Conservation (phyloP, 805 yeast species). For the Nakazawaea holstii region DNA sequence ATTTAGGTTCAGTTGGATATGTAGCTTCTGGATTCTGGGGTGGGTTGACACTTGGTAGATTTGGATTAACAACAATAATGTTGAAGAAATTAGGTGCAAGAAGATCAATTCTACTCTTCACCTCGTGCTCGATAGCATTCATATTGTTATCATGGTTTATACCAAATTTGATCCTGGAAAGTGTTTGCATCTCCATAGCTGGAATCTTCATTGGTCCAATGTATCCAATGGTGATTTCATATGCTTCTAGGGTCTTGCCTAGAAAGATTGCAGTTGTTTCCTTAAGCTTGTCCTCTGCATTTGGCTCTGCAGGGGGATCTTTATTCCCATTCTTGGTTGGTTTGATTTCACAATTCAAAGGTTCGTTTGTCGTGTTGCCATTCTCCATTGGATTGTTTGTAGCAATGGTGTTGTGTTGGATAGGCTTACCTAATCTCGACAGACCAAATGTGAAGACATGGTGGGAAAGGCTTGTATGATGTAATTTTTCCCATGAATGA, state of each 20-base stretch:
- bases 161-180: slow-evolving; percentile 38
- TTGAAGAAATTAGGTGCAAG: slow-evolving; percentile 36
- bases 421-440: slow-evolving; percentile 38
- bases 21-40: slow-evolving; percentile 72
- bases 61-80: slow-evolving; percentile 37
- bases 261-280: slow-evolving; percentile 45
- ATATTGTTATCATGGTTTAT: slow-evolving; percentile 44
- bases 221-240: slow-evolving; percentile 44
- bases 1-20: slow-evolving; percentile 45
- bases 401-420: slow-evolving; percentile 34
- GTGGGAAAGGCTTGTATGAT: slow-evolving; percentile 18
- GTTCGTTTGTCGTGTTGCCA: slow-evolving; percentile 47
- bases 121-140: slow-evolving; percentile 29
- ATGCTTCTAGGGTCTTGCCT: slow-evolving; percentile 39
- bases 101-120: slow-evolving; percentile 33
- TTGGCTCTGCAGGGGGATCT: slow-evolving; percentile 55
- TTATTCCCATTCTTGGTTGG: slow-evolving; percentile 52
- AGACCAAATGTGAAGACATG: slow-evolving; percentile 19
- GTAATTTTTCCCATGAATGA: too few relatives aligned
- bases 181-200: slow-evolving; percentile 39
- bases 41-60: slow-evolving; percentile 62
- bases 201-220: slow-evolving; percentile 67
- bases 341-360: slow-evolving; percentile 36
- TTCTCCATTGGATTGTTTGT: slow-evolving; percentile 32
- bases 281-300: slow-evolving; percentile 45